phyloP scores from a whole-genome alignment of 768 basidiomycete species.

The Lactifluus volemus region DNA sequence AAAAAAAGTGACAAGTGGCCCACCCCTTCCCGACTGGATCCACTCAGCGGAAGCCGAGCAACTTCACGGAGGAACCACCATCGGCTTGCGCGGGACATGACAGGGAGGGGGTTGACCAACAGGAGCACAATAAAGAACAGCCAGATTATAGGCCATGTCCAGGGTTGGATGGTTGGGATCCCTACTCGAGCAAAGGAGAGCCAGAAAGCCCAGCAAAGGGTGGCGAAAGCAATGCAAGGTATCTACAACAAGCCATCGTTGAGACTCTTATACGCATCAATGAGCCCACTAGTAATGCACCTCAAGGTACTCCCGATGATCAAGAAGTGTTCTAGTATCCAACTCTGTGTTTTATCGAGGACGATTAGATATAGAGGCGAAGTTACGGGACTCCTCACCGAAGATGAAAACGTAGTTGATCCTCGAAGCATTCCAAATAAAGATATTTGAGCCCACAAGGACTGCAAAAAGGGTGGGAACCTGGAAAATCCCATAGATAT shows the following conservation, averaged over 20 bases:
- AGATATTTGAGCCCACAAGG: constrained; percentile 75
- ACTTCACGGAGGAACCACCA: constrained; percentile 74
- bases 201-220: constrained; percentile 76
- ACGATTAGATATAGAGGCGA: background rate
- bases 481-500: constrained; percentile 65
- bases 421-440: constrained; percentile 63
- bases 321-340: constrained; percentile 25
- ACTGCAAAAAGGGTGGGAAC: constrained; percentile 69
- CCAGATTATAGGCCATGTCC: constrained; percentile 79
- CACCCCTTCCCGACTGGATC: constrained; percentile 69
- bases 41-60: constrained; percentile 57
- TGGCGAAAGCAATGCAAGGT: constrained; percentile 68
- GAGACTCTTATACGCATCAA: background rate
- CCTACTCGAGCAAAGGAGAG: constrained; percentile 69
- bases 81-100: constrained; percentile 53
- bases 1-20: constrained; percentile 14
- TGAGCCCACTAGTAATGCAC: constrained; percentile 26
- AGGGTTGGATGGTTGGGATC: constrained; percentile 44
- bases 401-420: constrained; percentile 96
- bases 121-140: constrained; percentile 49
- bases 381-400: constrained; percentile 35
- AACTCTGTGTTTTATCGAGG: constrained; percentile 1
- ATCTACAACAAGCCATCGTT: constrained; percentile 36
- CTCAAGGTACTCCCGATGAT: constrained; percentile 72
- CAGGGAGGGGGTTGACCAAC: constrained; percentile 68